Conservation (phyloP, 805 yeast genomes). For the Candida montana region DNA sequence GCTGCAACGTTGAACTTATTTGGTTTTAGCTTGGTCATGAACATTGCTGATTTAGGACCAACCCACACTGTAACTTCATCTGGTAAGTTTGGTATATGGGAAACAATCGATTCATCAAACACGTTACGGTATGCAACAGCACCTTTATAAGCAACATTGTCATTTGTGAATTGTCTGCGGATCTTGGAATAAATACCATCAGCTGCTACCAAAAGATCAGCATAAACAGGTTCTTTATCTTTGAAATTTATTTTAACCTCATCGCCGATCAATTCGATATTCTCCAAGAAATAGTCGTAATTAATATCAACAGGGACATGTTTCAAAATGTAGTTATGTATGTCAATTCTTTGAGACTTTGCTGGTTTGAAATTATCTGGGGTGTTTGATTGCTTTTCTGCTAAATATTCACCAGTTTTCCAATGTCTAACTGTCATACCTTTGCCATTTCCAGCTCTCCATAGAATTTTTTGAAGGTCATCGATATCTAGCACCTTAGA, state of each 20-base stretch:
- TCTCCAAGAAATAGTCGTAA: conserved; percentile 1
- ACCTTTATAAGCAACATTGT: conserved; percentile 12
- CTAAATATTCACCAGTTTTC: conserved; percentile 12
- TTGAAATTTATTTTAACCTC: conserved; percentile 7
- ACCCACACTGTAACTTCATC: conserved; percentile 13
- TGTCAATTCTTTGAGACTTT: conserved; percentile 11
- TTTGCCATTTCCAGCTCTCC: conserved; percentile 5
- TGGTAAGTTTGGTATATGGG: conserved; percentile 10
- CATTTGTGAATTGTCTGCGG: conserved; percentile 13
- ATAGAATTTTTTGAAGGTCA: conserved; percentile 9
- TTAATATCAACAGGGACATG: conserved; percentile 7
- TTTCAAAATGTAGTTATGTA: conserved; percentile 8
- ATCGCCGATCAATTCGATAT: conserved; percentile 5
- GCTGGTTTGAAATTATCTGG: conserved; percentile 4
- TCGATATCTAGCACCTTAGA: conserved; percentile 11
- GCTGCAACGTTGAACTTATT: conserved; percentile 14
- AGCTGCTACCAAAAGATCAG: conserved; percentile 13
- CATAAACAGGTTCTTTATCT: conserved; percentile 5
- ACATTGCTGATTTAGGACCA: conserved; percentile 9
- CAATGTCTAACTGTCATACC: conserved; percentile 10
- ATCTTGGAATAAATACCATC: conserved; percentile 17
- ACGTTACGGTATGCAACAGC: conserved; percentile 15
- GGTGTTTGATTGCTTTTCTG: neutral
- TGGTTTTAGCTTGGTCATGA: conserved; percentile 13
- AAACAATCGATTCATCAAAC: conserved; percentile 9